Evolutionary conservation across 805 yeast genomes (phyloP).

Genomic region (Vanderwaltozyma polyspora): DNA sequence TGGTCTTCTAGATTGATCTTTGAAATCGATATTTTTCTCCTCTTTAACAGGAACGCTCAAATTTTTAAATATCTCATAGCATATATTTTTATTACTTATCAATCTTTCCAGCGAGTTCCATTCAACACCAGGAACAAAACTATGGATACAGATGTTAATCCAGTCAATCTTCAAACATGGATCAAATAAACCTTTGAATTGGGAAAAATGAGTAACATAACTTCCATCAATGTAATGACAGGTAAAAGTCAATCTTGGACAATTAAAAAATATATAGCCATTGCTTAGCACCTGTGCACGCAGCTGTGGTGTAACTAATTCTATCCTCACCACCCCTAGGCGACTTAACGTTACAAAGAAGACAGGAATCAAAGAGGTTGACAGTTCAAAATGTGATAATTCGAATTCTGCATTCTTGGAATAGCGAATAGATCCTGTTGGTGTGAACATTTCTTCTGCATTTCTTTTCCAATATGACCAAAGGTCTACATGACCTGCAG

Average conservation of each 20-base stretch:
- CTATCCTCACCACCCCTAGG: conserved; percentile 42
- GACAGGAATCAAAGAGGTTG: conserved; percentile 17
- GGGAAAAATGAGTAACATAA: conserved; percentile 49
- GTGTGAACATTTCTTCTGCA: conserved; percentile 41
- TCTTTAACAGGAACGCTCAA: conserved; percentile 5
- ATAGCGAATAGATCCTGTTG: conserved; percentile 37
- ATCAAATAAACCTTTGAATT: conserved; percentile 50
- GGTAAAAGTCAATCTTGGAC: conserved; percentile 37
- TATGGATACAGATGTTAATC: conserved; percentile 47
- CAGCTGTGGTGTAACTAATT: conserved; percentile 37
- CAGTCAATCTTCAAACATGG: conserved; percentile 58
- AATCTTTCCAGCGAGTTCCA: conserved; percentile 36
- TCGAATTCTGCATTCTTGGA: conserved; percentile 36
- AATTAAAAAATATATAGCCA: conserved; percentile 43
- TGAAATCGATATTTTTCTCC: conserved; percentile 1
- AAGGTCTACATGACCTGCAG: conserved; percentile 33
- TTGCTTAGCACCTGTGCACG: conserved; percentile 43
- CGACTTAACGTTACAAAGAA: conserved; percentile 40
- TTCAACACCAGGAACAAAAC: conserved; percentile 36
- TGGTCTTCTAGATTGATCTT: not conserved
- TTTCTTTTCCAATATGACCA: conserved; percentile 41
- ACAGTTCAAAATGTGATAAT: conserved; percentile 50
- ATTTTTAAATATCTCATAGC: conserved; percentile 10
- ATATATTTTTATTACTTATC: conserved; percentile 22
- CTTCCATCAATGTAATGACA: conserved; percentile 62